Conservation (phyloP, 2,329 filamentous ascomycete species). For the Verticillium isaacii region DNA sequence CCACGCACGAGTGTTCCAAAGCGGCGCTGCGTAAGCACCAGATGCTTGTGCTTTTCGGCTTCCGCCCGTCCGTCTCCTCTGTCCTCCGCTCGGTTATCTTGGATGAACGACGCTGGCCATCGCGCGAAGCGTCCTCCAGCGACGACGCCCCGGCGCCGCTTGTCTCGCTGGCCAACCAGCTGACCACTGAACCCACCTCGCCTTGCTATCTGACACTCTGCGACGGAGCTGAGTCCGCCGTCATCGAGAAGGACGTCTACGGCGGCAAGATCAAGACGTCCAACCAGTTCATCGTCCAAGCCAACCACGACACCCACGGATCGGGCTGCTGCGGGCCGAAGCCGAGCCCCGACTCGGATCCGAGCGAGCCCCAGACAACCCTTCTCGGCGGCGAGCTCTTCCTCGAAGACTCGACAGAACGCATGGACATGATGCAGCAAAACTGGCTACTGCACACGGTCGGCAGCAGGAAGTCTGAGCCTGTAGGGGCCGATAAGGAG, state of each 20-base stretch:
- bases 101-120: neutral
- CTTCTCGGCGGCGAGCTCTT: conserved; percentile 17
- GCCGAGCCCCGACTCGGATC: neutral
- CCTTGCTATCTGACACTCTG: conserved; percentile 55
- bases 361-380: conserved; percentile 2
- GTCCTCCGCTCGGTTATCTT: conserved; percentile 33
- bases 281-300: conserved; percentile 46
- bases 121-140: neutral
- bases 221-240: conserved; percentile 37
- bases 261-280: conserved; percentile 38
- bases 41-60: conserved; percentile 47
- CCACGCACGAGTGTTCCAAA: conserved; percentile 36
- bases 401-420: conserved; percentile 20
- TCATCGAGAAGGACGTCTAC: conserved; percentile 52
- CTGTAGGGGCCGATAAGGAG: neutral
- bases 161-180: neutral
- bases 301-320: conserved; percentile 45
- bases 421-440: conserved; percentile 6
- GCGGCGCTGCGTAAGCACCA: conserved; percentile 41
- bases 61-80: conserved; percentile 47
- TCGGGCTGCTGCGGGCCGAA: neutral
- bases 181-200: conserved; percentile 37
- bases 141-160: neutral
- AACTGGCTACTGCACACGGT: conserved; percentile 6
- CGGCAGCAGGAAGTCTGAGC: neutral